A percentile compares a stretch with the other conserved stretches of the same genome.
Evolutionary conservation across 1,139 yeast species (phyloP).

Genomic region (Taphrina populina): DNA sequence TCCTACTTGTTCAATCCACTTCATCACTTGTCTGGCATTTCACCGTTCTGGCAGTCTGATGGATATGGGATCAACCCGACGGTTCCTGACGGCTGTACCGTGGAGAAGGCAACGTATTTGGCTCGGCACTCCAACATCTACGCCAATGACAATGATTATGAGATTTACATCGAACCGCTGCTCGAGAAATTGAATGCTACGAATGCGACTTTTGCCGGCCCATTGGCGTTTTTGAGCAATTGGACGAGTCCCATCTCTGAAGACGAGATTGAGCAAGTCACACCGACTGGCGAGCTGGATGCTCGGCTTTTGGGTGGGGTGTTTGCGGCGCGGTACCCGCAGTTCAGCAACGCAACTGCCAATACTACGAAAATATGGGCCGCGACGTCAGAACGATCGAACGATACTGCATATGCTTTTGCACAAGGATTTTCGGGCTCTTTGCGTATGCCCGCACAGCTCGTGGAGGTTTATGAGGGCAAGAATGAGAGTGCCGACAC

Average conservation of each 20-base stretch:
- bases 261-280: slow-evolving; percentile 9
- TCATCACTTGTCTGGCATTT: slow-evolving; percentile 9
- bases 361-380: slow-evolving; percentile 18
- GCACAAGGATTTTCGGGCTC: slow-evolving; percentile 13
- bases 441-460: slow-evolving; percentile 8
- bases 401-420: slow-evolving; percentile 11
- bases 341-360: slow-evolving; percentile 20
- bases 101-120: slow-evolving; percentile 15
- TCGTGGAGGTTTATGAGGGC: slow-evolving; percentile 11
- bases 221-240: neutral
- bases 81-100: neutral
- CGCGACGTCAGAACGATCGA: slow-evolving; percentile 11
- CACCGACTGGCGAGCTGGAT: slow-evolving; percentile 4
- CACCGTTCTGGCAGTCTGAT: slow-evolving; percentile 11
- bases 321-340: slow-evolving; percentile 15
- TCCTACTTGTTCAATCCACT: slow-evolving; percentile 2
- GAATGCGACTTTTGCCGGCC: slow-evolving; percentile 9
- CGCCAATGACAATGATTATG: slow-evolving; percentile 18
- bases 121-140: slow-evolving; percentile 18
- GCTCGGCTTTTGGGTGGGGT: neutral
- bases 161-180: slow-evolving; percentile 17
- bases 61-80: slow-evolving; percentile 4
- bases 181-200: slow-evolving; percentile 8
- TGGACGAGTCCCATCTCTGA: slow-evolving; percentile 15
- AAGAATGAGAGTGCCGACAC: slow-evolving; percentile 21